These are phyloP conservation scores for Areca catechu DNA, from an alignment of 176 grass and related monocot genomes.

Conservation along the genomic window DNA sequence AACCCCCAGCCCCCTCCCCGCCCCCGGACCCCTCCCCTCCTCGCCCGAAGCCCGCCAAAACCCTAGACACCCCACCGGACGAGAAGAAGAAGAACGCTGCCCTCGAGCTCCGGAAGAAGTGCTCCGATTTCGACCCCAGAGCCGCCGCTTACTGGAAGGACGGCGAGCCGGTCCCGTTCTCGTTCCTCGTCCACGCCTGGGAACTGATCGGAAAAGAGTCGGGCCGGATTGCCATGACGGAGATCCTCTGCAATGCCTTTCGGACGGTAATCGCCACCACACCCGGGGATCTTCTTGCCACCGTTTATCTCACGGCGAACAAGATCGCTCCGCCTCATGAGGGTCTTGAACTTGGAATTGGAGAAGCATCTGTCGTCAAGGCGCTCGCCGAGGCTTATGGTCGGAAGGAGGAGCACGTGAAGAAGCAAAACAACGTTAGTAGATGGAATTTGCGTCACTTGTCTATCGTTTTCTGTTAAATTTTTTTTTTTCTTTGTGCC, in stretches of 20 bases:
- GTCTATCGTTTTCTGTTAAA: neutral
- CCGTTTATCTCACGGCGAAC: constrained; percentile 87
- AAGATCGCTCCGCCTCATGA: constrained; percentile 84
- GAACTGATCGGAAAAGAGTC: constrained; percentile 91
- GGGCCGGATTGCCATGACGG: constrained; percentile 68
- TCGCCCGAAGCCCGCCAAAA: constrained; percentile 50
- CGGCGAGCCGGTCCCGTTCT: constrained; percentile 66
- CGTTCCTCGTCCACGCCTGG: constrained; percentile 69
- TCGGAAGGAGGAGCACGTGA: constrained; percentile 91
- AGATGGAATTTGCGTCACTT: neutral
- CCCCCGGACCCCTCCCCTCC: constrained; percentile 8
- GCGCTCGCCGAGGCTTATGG: constrained; percentile 92
- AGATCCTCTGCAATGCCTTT: constrained; percentile 88
- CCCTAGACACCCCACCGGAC: neutral
- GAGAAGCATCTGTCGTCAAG: constrained; percentile 73
- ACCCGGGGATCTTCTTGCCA: constrained; percentile 66
- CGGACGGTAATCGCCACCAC: constrained; percentile 72
- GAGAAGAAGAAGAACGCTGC: constrained; percentile 30
- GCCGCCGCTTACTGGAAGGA: constrained; percentile 70
- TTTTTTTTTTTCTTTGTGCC: neutral
- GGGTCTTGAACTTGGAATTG: constrained; percentile 90
- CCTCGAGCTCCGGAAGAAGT: constrained; percentile 77
- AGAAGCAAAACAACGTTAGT: constrained; percentile 78
- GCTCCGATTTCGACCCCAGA: constrained; percentile 55
- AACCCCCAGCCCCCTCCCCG: neutral